A percentile compares a stretch with the other conserved stretches of the same genome.
These are phyloP conservation scores for Annona cherimola DNA, from an alignment of 164 flowering plant species.

Conservation along the genomic window DNA sequence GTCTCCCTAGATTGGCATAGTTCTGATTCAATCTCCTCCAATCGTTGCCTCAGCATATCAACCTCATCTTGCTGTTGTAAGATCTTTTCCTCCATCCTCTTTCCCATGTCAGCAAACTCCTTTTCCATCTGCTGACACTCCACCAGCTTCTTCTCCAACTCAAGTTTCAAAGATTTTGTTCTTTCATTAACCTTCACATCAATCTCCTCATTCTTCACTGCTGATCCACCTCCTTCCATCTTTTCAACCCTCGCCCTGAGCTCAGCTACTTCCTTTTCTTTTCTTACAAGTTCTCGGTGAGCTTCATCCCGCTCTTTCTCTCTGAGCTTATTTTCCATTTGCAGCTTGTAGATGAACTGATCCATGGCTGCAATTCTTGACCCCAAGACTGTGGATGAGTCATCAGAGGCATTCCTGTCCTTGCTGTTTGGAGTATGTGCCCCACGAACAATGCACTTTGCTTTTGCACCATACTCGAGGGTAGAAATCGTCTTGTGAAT, in stretches of 20 bases:
- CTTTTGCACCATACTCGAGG: conserved; percentile 99
- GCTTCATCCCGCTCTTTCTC: conserved; percentile 83
- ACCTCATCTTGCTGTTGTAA: conserved; percentile 75
- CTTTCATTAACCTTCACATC: conserved; percentile 67
- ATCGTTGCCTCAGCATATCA: conserved; percentile 60
- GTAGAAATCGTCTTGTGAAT: conserved; percentile 86
- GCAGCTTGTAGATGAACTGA: conserved; percentile 74
- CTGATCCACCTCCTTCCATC: conserved; percentile 31
- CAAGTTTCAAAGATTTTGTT: conserved; percentile 41
- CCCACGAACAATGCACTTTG: conserved; percentile 93
- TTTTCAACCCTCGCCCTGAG: conserved; percentile 50
- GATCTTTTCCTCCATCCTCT: conserved; percentile 81
- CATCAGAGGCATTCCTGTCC: conserved; percentile 53
- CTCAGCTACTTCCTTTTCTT: conserved; percentile 71
- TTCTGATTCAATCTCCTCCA: conserved; percentile 76
- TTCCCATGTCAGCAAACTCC: conserved; percentile 65
- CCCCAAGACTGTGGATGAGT: conserved; percentile 66
- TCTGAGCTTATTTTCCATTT: conserved; percentile 72
- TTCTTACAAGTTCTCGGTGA: conserved; percentile 53
- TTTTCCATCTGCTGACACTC: conserved; percentile 75
- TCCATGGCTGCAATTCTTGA: conserved; percentile 92
- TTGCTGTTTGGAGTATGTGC: conserved; percentile 62
- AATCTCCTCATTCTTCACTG: conserved; percentile 61
- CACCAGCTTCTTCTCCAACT: conserved; percentile 61
- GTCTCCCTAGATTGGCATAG: conserved; percentile 33